Percentiles rank a stretch among this genome's conserved stretches.
These are phyloP conservation scores for Hypoxylon sp. DNA, from an alignment of 2,329 filamentous ascomycete species.

Conservation along the genomic window DNA sequence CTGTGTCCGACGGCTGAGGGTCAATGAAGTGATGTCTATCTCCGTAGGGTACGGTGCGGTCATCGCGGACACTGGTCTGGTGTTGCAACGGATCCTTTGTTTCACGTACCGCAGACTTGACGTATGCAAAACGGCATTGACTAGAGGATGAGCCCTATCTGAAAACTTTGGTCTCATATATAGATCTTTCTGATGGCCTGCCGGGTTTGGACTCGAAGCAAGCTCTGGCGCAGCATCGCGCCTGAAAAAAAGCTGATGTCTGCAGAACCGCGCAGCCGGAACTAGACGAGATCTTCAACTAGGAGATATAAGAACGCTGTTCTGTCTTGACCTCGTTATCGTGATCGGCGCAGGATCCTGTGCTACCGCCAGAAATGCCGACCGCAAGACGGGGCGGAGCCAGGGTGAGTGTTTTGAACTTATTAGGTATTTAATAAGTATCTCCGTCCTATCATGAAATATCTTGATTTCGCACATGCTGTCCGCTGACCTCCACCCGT, in stretches of 20 bases:
- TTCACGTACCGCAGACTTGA: not conserved
- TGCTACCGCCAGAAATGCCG: not conserved
- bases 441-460: not conserved
- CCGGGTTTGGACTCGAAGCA: not conserved
- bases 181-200: not conserved
- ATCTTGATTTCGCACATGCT: not conserved
- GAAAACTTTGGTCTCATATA: not conserved
- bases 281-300: not conserved
- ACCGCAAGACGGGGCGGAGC: not conserved
- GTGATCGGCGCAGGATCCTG: not conserved
- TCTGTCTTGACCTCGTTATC: not conserved
- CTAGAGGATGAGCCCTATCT: not conserved
- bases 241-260: not conserved
- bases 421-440: no score
- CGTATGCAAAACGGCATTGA: not conserved
- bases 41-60: not conserved
- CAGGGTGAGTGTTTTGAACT: not conserved
- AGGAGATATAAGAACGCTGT: not conserved
- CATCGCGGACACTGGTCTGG: not conserved
- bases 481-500: constrained; percentile 2
- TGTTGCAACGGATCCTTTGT: not conserved
- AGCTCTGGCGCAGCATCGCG: not conserved
- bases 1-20: not conserved
- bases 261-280: not conserved
- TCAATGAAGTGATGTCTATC: constrained; percentile 1